Percentiles rank a stretch among this genome's conserved stretches.
These are phyloP conservation scores for Monosporascus cannonballus DNA, from an alignment of 2,329 filamentous ascomycete species.

Conservation along the genomic window DNA sequence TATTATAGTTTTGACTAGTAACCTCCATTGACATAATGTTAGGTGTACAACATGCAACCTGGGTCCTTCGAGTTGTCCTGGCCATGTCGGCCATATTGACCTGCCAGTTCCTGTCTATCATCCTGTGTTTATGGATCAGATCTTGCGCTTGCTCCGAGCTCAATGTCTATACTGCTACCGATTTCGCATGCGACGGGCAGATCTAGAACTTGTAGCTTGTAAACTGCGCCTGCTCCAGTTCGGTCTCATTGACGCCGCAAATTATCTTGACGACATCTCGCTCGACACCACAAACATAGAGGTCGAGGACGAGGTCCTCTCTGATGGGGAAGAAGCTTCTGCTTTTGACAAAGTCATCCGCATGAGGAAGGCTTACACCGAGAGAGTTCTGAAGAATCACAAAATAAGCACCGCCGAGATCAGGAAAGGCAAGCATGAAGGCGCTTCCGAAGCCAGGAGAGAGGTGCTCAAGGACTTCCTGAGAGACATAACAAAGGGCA, in stretches of 20 bases:
- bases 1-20: neutral
- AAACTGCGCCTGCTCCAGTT: constrained; percentile 81
- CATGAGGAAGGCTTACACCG: constrained; percentile 62
- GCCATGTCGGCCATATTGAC: constrained; percentile 92
- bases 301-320: constrained; percentile 49
- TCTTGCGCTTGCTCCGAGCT: constrained; percentile 75
- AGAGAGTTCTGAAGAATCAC: constrained; percentile 59
- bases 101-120: constrained; percentile 92
- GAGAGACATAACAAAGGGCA: constrained; percentile 60
- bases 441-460: constrained; percentile 70
- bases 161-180: constrained; percentile 89
- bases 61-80: constrained; percentile 74
- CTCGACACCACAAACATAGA: constrained; percentile 26
- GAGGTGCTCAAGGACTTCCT: constrained; percentile 77
- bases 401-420: constrained; percentile 42
- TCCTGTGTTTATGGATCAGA: constrained; percentile 92
- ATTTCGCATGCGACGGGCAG: constrained; percentile 70
- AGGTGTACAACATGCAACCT: constrained; percentile 93
- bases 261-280: constrained; percentile 36
- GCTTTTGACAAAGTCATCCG: constrained; percentile 46
- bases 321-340: constrained; percentile 56
- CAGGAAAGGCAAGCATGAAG: constrained; percentile 70
- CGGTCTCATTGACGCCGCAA: constrained; percentile 60
- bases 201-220: constrained; percentile 74
- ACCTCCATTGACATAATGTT: constrained; percentile 8